Conservation (phyloP, 768 basidiomycete genomes). For the Amanita pseudoporphyria region DNA sequence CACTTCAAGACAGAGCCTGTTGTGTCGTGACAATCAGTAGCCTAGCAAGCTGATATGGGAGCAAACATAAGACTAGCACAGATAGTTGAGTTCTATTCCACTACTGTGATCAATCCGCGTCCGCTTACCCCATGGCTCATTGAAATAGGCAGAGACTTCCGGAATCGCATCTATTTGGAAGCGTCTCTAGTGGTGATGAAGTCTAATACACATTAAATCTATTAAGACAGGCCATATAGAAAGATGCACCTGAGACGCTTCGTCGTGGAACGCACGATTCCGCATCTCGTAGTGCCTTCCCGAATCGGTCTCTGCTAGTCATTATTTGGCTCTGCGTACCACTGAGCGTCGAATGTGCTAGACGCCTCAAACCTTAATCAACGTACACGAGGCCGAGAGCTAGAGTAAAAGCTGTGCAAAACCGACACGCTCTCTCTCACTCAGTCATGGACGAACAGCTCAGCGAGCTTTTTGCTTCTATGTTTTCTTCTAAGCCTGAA, state of each 20-base stretch:
- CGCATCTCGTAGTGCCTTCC: too few relatives aligned
- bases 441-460: too few relatives aligned
- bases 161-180: constrained; percentile 48
- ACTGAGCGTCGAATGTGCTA: too few relatives aligned
- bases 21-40: neutral
- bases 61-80: constrained; percentile 83
- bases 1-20: constrained; percentile 72
- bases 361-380: too few relatives aligned
- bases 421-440: too few relatives aligned
- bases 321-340: too few relatives aligned
- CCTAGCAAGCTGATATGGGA: neutral
- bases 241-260: constrained; percentile 50
- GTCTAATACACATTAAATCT: constrained; percentile 27
- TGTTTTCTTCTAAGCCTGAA: too few relatives aligned
- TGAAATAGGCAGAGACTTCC: constrained; percentile 76
- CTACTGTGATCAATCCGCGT: constrained; percentile 97
- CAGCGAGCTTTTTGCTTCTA: too few relatives aligned
- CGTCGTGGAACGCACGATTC: constrained; percentile 90
- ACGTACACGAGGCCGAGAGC: too few relatives aligned
- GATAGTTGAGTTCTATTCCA: constrained; percentile 96
- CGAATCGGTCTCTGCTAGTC: too few relatives aligned
- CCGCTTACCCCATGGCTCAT: constrained; percentile 85
- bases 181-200: constrained; percentile 35
- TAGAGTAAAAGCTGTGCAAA: too few relatives aligned
- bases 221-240: neutral